Conservation (phyloP, 768 basidiomycete genomes). For the Sporobolomyces pararoseus region DNA sequence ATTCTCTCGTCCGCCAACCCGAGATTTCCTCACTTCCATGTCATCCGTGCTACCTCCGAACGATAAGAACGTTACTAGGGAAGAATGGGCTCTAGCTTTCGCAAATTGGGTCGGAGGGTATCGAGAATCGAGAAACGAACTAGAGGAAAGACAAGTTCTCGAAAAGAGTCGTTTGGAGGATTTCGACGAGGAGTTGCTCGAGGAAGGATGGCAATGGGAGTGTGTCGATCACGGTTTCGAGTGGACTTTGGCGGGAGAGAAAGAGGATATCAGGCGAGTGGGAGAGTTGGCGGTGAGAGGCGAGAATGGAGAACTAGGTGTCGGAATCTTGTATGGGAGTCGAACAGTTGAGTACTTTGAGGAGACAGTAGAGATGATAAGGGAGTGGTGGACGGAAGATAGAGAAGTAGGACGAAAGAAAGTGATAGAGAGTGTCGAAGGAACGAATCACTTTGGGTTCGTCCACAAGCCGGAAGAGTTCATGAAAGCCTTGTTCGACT, state of each 20-base stretch:
- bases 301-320: background rate
- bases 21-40: slow-evolving; percentile 31
- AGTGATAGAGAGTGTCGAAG: slow-evolving; percentile 8
- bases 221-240: slow-evolving; percentile 28
- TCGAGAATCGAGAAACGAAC: background rate
- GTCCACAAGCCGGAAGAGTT: slow-evolving; percentile 33
- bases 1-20: slow-evolving; percentile 22
- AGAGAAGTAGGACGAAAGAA: background rate
- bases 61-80: background rate
- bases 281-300: background rate
- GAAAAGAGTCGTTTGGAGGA: background rate
- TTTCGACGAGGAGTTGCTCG: slow-evolving; percentile 1
- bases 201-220: slow-evolving; percentile 22
- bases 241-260: slow-evolving; percentile 22
- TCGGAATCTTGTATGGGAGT: slow-evolving; percentile 27
- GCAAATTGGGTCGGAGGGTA: slow-evolving; percentile 32
- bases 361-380: slow-evolving; percentile 21
- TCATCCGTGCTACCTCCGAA: slow-evolving; percentile 15
- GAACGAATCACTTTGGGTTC: slow-evolving; percentile 36
- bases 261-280: background rate
- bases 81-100: slow-evolving; percentile 25
- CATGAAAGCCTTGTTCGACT: background rate
- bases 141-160: background rate
- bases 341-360: slow-evolving; percentile 33
- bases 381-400: slow-evolving; percentile 12